phyloP scores from a whole-genome alignment of 192 early-diverging fungal genomes.

The Helicostylum pulchrum region DNA sequence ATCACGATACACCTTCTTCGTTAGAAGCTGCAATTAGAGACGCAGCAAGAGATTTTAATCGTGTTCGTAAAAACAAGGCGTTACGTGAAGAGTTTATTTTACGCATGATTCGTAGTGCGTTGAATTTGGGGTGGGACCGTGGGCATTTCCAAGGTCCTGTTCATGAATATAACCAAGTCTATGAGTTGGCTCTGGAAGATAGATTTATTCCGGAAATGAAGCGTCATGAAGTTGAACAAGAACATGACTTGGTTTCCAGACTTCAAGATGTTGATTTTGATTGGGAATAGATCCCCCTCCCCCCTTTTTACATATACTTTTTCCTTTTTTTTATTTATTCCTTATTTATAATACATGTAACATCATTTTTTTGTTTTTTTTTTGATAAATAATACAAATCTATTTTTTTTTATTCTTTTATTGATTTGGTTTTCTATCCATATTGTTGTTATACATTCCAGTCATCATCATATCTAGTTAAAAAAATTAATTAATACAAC shows the following conservation, averaged over 20 bases:
- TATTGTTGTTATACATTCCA: slow-evolving; percentile 1
- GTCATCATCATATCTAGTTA: slow-evolving; percentile 16
- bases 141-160: slow-evolving; percentile 39
- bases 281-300: too few relatives aligned
- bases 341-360: neutral
- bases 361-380: neutral
- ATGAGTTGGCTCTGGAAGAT: slow-evolving; percentile 15
- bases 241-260: slow-evolving; percentile 9
- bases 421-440: neutral
- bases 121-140: slow-evolving; percentile 49
- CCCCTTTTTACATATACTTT: neutral
- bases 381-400: slow-evolving; percentile 4
- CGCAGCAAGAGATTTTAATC: slow-evolving; percentile 31
- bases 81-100: slow-evolving; percentile 44
- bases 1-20: neutral
- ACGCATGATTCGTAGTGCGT: slow-evolving; percentile 44
- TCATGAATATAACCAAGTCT: slow-evolving; percentile 41
- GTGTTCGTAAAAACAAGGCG: slow-evolving; percentile 19
- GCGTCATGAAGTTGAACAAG: slow-evolving; percentile 15
- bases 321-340: neutral
- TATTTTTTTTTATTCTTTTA: neutral
- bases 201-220: slow-evolving; percentile 5
- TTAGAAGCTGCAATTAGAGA: slow-evolving; percentile 41
- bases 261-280: neutral
- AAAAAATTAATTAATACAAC: neutral